Base-by-base conservation (phyloP, 2,329 filamentous ascomycete species). In the Torrubiella hemipterigena region DNA sequence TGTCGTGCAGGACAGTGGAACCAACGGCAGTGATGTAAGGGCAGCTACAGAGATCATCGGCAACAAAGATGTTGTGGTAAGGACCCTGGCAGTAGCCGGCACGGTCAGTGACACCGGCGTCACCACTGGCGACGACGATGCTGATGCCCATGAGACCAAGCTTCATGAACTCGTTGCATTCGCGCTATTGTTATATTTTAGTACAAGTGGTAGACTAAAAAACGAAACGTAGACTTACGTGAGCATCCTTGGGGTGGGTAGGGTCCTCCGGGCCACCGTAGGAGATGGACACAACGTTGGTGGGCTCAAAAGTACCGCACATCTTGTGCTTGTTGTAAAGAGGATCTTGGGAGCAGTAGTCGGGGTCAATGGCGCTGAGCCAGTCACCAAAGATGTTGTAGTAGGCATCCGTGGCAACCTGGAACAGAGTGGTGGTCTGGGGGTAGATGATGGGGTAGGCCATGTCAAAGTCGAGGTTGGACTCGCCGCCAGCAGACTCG, bases 391-490 rank as follows among this genome's bases (percentile, higher is more conserved):
- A 38, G 19, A 45, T 61, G 48, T 29, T 59, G 38, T 34, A 42
- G 42, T 47, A 16, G 42, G 28, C 23, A 5, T 27, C 14, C 12
- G 28, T 19, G 28, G 27, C 27, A 19, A 31, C 49, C 27, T 22
- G 30, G 42, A 53, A 65, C 2, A 64, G 43, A 2, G 61, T 57
- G 0, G 60, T 48, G 17, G 54, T 55, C 39, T 69, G 65, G 1
- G 67, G 67, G 45, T 60, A 68, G 42, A 70, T 62, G 32, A 71
- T 50, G 2, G 65, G 61, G 33, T 62, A 63, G n/a, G 55, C 51
- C 17, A 63, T 52, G 34, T 63, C 46, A 35, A 70, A 65, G 41
- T 70, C 67, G 7, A 71, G 55, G 23, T 62, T 57, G 2, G 55
- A 51, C 37, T 67, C 63, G 9, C 44, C 44, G 4, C 58, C 58